Conservation (phyloP, 2,329 filamentous ascomycete genomes). For the Coniochaeta sp. region DNA sequence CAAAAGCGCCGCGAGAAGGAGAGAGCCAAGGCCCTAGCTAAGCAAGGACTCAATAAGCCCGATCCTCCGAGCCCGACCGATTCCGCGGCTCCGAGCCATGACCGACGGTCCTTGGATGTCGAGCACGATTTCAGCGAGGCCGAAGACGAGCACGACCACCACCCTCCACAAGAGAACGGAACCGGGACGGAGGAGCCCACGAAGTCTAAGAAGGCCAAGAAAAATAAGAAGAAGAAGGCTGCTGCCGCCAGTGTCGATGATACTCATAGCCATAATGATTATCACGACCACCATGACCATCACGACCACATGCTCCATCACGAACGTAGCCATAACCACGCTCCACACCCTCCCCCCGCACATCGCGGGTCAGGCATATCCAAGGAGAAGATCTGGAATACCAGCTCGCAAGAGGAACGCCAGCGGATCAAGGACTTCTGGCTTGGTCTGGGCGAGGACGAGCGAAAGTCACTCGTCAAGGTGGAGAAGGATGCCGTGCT, state of each 20-base stretch:
- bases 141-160: conserved; percentile 34
- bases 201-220: conserved; percentile 55
- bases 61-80: conserved; percentile 30
- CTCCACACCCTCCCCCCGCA: conserved; percentile 11
- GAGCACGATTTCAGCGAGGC: conserved; percentile 51
- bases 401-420: conserved; percentile 85
- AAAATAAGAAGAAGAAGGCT: conserved; percentile 58
- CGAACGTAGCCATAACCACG: not conserved
- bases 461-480: conserved; percentile 91
- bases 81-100: conserved; percentile 12
- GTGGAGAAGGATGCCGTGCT: conserved; percentile 97
- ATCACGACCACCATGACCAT: conserved; percentile 22
- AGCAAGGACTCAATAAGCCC: conserved; percentile 31
- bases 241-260: conserved; percentile 11
- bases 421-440: conserved; percentile 98
- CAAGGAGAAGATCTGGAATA: conserved; percentile 95
- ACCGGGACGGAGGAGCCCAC: conserved; percentile 20
- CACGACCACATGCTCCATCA: conserved; percentile 7
- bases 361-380: conserved; percentile 39
- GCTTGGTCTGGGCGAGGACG: conserved; percentile 88
- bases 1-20: conserved; percentile 87
- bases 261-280: conserved; percentile 5
- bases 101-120: conserved; percentile 37
- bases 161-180: conserved; percentile 26
- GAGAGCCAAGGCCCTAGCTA: conserved; percentile 57